A percentile compares a stretch with the other conserved stretches of the same genome.
Conservation (phyloP, 306 rosid species). For the Lathyrus sativus region DNA sequence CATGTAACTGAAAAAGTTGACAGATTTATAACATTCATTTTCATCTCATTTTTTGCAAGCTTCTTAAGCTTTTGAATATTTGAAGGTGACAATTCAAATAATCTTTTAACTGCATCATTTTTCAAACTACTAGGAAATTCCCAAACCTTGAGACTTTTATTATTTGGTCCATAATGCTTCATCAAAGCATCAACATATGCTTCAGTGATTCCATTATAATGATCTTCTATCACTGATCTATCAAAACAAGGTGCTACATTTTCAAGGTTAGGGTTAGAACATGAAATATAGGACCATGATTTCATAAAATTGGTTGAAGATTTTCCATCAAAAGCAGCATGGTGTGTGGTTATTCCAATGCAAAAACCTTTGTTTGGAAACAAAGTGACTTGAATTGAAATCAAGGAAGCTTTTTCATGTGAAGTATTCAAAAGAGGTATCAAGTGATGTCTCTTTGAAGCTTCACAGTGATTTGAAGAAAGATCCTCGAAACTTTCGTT, state of each 20-base stretch:
- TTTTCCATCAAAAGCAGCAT: conserved; percentile 40
- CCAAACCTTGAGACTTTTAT: conserved; percentile 33
- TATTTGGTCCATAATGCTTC: conserved; percentile 1
- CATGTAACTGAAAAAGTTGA: conserved; percentile 43
- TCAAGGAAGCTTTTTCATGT: conserved; percentile 24
- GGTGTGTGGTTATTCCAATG: conserved; percentile 39
- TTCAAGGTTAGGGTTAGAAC: conserved; percentile 18
- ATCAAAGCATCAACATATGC: background rate
- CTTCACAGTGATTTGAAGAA: conserved; percentile 15
- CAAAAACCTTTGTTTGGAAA: conserved; percentile 40
- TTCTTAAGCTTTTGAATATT: conserved; percentile 35
- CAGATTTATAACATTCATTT: background rate
- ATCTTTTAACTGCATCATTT: conserved; percentile 7
- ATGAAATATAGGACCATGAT: conserved; percentile 27
- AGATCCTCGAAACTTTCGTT: background rate
- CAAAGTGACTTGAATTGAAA: conserved; percentile 32
- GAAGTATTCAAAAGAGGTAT: conserved; percentile 26
- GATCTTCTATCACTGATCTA: conserved; percentile 25
- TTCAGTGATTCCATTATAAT: background rate
- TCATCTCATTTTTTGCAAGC: background rate
- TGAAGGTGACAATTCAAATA: conserved; percentile 27
- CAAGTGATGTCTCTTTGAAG: background rate
- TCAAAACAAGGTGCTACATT: conserved; percentile 29
- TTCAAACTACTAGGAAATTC: background rate
- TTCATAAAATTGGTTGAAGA: conserved; percentile 35